These are phyloP conservation scores for Paecilomyces variotii DNA, from an alignment of 2,329 filamentous ascomycete genomes.

Conservation along the genomic window DNA sequence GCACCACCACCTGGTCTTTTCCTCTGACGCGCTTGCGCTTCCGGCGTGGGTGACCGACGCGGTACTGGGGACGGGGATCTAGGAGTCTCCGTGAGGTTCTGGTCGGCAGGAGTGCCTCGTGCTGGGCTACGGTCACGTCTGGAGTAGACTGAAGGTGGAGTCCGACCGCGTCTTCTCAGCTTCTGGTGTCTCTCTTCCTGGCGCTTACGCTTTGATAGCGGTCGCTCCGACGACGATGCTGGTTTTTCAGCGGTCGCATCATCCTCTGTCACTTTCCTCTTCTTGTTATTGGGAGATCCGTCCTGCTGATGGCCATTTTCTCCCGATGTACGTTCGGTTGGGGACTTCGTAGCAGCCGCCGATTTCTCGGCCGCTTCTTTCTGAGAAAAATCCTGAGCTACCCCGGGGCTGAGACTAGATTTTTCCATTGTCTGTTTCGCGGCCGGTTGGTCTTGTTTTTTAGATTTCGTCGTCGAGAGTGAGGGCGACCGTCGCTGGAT, in stretches of 20 bases:
- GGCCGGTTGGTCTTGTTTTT: background rate
- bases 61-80: slow-evolving; percentile 33
- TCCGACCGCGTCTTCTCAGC: slow-evolving; percentile 26
- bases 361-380: background rate
- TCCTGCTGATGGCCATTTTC: slow-evolving; percentile 4
- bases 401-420: background rate
- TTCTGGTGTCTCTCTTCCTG: slow-evolving; percentile 32
- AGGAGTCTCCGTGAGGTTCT: slow-evolving; percentile 1
- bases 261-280: slow-evolving; percentile 21
- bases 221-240: slow-evolving; percentile 15
- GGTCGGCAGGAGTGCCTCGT: slow-evolving; percentile 6
- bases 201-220: slow-evolving; percentile 29
- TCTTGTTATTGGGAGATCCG: slow-evolving; percentile 16
- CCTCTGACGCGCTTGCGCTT: slow-evolving; percentile 31
- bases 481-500: background rate
- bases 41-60: slow-evolving; percentile 34
- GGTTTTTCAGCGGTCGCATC: slow-evolving; percentile 14
- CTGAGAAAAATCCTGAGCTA: background rate
- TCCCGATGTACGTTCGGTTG: background rate
- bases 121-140: slow-evolving; percentile 26
- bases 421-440: background rate
- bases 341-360: background rate
- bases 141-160: slow-evolving; percentile 32
- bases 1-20: slow-evolving; percentile 41
- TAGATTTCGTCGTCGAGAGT: background rate